phyloP scores from a whole-genome alignment of 2,329 filamentous ascomycete genomes.

The Chaetomium olivaceum region DNA sequence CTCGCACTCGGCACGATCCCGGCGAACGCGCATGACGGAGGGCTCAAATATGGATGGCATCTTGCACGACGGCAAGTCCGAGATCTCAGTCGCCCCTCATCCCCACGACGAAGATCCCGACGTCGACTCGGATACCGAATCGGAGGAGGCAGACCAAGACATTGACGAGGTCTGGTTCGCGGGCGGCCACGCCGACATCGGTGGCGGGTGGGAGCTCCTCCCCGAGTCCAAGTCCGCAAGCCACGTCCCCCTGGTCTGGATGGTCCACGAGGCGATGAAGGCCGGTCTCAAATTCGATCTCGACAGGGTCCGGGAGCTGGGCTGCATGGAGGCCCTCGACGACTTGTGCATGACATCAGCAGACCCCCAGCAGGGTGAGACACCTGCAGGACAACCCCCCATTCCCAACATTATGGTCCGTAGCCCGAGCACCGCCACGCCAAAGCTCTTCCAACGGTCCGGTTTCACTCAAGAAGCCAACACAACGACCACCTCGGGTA shows the following conservation, averaged over 20 bases:
- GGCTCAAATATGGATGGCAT: conserved; percentile 6
- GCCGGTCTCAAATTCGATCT: conserved; percentile 72
- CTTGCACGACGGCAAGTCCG: conserved; percentile 27
- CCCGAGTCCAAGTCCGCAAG: conserved; percentile 61
- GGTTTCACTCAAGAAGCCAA: conserved; percentile 4
- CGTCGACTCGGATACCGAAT: conserved; percentile 41
- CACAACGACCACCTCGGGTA: conserved; percentile 1
- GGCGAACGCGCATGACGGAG: conserved; percentile 31
- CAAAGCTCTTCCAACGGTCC: conserved; percentile 26
- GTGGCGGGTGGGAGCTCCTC: conserved; percentile 70
- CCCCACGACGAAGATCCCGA: conserved; percentile 28
- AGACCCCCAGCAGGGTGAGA: background rate
- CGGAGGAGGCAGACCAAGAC: conserved; percentile 60
- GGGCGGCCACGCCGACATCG: conserved; percentile 76
- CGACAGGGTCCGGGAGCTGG: conserved; percentile 65
- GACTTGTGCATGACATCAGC: conserved; percentile 31
- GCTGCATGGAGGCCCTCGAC: conserved; percentile 54
- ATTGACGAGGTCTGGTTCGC: conserved; percentile 81
- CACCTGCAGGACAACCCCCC: background rate
- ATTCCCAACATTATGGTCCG: conserved; percentile 34
- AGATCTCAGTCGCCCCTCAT: conserved; percentile 28
- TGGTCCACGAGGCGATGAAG: conserved; percentile 59
- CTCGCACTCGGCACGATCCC: conserved; percentile 35
- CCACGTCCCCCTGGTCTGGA: conserved; percentile 66
- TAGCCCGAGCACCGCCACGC: conserved; percentile 29